These are phyloP conservation scores for Trifolium dubium DNA, from an alignment of 306 rosid species.

Conservation along the genomic window DNA sequence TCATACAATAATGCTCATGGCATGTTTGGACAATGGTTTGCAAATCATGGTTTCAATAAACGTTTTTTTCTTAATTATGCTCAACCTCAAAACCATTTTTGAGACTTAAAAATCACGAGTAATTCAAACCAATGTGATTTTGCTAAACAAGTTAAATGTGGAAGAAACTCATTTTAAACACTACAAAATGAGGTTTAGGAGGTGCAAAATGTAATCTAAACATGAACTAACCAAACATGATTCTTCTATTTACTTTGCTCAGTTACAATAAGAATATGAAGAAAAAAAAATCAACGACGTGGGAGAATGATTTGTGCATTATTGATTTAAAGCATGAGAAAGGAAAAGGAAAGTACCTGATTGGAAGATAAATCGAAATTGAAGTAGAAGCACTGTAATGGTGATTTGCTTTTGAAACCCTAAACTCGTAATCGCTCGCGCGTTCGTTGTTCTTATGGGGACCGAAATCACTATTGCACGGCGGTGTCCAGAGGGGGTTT, in stretches of 20 bases:
- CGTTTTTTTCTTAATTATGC: background rate
- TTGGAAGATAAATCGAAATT: background rate
- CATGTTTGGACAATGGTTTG: background rate
- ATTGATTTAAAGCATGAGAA: background rate
- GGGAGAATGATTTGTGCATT: background rate
- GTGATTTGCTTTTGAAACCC: constrained; percentile 30
- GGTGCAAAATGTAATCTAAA: constrained; percentile 7
- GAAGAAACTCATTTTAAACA: background rate
- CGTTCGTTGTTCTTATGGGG: constrained; percentile 13
- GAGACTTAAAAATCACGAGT: background rate
- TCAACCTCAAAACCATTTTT: background rate
- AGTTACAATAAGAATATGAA: background rate
- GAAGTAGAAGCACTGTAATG: constrained; percentile 11
- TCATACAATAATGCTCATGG: background rate
- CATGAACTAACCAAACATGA: background rate
- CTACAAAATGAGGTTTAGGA: background rate
- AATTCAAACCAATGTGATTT: constrained; percentile 8
- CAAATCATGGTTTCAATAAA: background rate
- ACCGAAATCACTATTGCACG: constrained; percentile 25
- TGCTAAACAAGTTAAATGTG: background rate
- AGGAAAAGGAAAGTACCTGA: constrained; percentile 43
- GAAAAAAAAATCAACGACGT: background rate
- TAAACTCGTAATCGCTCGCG: background rate
- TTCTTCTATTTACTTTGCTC: background rate
- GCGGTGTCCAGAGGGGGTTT: background rate